A percentile compares a stretch with the other conserved stretches of the same genome.
Evolutionary conservation across 2,329 filamentous ascomycete genomes (phyloP).

Genomic region (Colletotrichum incanum): DNA sequence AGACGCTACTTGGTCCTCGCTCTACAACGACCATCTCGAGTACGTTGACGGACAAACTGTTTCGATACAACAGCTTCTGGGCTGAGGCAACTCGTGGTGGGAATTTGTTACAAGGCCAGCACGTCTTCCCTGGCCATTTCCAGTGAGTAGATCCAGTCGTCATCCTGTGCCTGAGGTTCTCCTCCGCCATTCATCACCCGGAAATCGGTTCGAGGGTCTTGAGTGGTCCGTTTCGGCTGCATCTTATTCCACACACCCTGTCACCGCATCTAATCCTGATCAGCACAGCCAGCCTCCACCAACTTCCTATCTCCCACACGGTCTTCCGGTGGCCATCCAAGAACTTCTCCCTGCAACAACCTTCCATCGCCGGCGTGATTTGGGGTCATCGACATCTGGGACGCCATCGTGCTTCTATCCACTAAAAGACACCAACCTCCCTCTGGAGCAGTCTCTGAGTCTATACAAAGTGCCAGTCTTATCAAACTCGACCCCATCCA

Average conservation of each 20-base stretch:
- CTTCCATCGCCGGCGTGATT: neutral
- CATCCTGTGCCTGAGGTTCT: constrained; percentile 30
- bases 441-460: neutral
- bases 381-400: neutral
- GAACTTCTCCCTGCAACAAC: constrained; percentile 11
- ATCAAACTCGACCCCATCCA: neutral
- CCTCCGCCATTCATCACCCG: constrained; percentile 31
- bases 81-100: neutral
- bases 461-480: neutral
- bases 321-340: constrained; percentile 18
- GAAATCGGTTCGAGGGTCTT: constrained; percentile 26
- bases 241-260: constrained; percentile 34
- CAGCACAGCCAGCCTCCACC: constrained; percentile 30
- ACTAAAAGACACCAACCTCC: neutral
- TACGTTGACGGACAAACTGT: neutral
- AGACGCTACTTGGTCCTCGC: neutral
- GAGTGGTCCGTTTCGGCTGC: constrained; percentile 38
- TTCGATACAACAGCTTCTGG: neutral
- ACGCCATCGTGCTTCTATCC: neutral
- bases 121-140: constrained; percentile 1
- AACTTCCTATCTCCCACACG: constrained; percentile 11
- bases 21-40: neutral
- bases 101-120: neutral
- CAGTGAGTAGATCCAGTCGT: constrained; percentile 22
- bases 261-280: constrained; percentile 39